These are phyloP conservation scores for Striga asiatica DNA, from an alignment of 257 asterid species.

Conservation along the genomic window DNA sequence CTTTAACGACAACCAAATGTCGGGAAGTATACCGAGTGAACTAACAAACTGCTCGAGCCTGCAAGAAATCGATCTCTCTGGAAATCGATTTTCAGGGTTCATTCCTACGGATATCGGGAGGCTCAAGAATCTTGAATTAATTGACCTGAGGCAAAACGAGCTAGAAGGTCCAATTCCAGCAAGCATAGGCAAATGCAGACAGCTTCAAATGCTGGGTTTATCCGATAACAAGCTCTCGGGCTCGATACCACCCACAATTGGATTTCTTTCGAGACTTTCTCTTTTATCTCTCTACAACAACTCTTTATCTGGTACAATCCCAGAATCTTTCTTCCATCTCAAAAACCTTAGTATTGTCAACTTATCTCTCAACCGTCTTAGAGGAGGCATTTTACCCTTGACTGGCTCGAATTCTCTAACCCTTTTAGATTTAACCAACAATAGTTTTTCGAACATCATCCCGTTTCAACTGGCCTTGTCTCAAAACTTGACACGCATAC, in stretches of 20 bases:
- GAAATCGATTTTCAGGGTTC: constrained; percentile 39
- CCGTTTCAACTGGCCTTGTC: constrained; percentile 53
- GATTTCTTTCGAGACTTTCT: constrained; percentile 46
- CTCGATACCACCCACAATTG: constrained; percentile 53
- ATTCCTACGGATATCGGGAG: constrained; percentile 47
- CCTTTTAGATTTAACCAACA: constrained; percentile 61
- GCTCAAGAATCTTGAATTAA: constrained; percentile 51
- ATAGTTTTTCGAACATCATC: constrained; percentile 52
- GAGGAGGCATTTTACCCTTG: constrained; percentile 49
- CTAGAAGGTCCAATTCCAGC: constrained; percentile 63
- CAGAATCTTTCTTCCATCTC: constrained; percentile 54
- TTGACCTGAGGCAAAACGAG: constrained; percentile 68
- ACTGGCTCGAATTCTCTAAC: constrained; percentile 46
- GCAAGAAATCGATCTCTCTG: constrained; percentile 36
- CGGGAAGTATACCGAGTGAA: constrained; percentile 27
- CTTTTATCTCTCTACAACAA: constrained; percentile 77
- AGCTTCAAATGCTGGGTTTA: constrained; percentile 54
- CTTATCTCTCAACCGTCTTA: constrained; percentile 56
- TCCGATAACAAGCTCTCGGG: constrained; percentile 86
- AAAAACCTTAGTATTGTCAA: constrained; percentile 59
- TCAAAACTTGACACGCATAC: constrained; percentile 44
- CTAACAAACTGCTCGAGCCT: constrained; percentile 28
- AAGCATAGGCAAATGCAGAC: constrained; percentile 69
- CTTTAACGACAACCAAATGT: constrained; percentile 43
- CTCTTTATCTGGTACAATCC: constrained; percentile 70